Percentiles rank a stretch among this genome's conserved stretches.
Evolutionary conservation across 2,329 filamentous ascomycete genomes (phyloP).

Genomic region (Ceratocystis eucalypticola): DNA sequence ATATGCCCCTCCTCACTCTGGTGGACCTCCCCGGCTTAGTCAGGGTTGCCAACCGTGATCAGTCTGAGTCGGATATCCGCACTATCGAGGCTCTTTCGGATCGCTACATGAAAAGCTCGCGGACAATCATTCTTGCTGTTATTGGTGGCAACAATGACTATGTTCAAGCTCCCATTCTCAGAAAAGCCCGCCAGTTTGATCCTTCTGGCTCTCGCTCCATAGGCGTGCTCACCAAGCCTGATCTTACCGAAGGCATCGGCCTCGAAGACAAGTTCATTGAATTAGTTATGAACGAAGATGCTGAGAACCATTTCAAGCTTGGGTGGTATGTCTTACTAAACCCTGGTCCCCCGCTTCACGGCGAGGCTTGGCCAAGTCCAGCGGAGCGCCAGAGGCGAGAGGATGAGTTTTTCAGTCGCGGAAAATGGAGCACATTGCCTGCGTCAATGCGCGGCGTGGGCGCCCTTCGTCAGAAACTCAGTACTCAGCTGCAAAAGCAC

Average conservation of each 20-base stretch:
- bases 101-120: conserved; percentile 41
- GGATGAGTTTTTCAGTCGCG: conserved; percentile 36
- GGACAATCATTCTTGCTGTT: conserved; percentile 43
- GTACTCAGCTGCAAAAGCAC: conserved; percentile 37
- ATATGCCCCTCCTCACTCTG: conserved; percentile 45
- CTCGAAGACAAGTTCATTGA: conserved; percentile 42
- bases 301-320: conserved; percentile 37
- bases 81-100: conserved; percentile 40
- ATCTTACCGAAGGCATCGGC: conserved; percentile 39
- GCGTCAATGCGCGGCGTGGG: conserved; percentile 35
- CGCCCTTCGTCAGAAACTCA: conserved; percentile 36
- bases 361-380: conserved; percentile 32
- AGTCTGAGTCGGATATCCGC: conserved; percentile 39
- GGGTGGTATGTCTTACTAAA: conserved; percentile 41
- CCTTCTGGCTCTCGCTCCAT: conserved; percentile 37
- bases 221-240: conserved; percentile 40
- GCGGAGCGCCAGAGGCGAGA: conserved; percentile 33
- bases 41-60: conserved; percentile 38
- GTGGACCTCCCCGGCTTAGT: conserved; percentile 50
- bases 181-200: conserved; percentile 38
- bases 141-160: conserved; percentile 43
- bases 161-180: conserved; percentile 38
- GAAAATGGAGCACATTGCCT: conserved; percentile 37
- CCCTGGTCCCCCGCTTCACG: conserved; percentile 32
- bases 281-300: conserved; percentile 38